phyloP scores from a whole-genome alignment of 2,329 filamentous ascomycete species.

The Exophiala mesophila region DNA sequence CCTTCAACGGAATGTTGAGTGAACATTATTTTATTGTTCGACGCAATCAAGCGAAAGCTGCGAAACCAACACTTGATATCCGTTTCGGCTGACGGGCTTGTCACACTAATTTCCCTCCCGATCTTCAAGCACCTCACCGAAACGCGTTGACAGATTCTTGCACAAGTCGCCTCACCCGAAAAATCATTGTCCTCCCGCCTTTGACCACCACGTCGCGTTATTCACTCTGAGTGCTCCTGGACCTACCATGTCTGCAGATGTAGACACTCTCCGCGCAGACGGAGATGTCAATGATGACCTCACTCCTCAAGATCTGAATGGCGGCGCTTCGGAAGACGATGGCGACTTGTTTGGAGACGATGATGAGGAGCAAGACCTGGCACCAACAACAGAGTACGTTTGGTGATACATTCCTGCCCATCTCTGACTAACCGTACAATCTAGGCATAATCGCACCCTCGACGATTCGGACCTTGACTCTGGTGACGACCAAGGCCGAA shows the following conservation, averaged over 20 bases:
- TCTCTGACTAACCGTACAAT: conserved; percentile 2
- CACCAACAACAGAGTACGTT: conserved; percentile 13
- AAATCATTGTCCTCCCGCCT: too few species aligned
- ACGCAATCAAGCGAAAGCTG: too few species aligned
- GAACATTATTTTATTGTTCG: too few species aligned
- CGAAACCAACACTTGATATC: too few species aligned
- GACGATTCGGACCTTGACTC: conserved; percentile 61
- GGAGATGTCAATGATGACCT: conserved; percentile 7
- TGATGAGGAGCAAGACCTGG: conserved; percentile 35
- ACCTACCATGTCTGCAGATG: conserved; percentile 20
- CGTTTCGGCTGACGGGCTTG: too few species aligned
- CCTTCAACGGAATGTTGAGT: too few species aligned
- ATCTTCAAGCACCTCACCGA: too few species aligned
- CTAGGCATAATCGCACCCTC: conserved; percentile 41
- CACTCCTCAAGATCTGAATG: conserved; percentile 27
- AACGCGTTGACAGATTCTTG: too few species aligned
- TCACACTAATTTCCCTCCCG: too few species aligned
- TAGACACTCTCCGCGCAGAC: conserved; percentile 12
- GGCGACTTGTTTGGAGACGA: conserved; percentile 45
- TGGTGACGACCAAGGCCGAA: conserved; percentile 55
- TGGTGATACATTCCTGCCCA: background rate
- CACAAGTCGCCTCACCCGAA: too few species aligned
- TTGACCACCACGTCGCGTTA: too few species aligned
- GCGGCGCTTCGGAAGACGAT: conserved; percentile 29
- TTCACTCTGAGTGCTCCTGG: too few species aligned